These are phyloP conservation scores for Coffea eugenioides DNA, from an alignment of 257 asterid genomes.

Conservation along the genomic window DNA sequence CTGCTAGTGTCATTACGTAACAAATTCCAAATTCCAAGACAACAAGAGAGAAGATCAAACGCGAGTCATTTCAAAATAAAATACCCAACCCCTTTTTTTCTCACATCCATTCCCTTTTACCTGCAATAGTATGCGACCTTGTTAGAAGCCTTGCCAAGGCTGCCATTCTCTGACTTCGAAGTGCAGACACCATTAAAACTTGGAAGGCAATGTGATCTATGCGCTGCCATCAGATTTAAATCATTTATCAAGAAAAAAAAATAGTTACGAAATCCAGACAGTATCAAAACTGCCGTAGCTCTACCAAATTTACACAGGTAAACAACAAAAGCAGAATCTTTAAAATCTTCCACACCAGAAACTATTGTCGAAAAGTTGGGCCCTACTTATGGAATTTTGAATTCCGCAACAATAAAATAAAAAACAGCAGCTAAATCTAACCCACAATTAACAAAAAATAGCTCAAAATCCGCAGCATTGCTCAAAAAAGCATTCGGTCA, in stretches of 20 bases:
- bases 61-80: not conserved
- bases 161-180: constrained; percentile 72
- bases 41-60: not conserved
- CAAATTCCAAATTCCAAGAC: not conserved
- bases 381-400: too few species aligned
- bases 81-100: not conserved
- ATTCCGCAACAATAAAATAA: too few species aligned
- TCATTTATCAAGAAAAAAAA: not conserved
- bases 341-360: too few species aligned
- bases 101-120: constrained; percentile 28
- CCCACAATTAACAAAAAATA: not conserved
- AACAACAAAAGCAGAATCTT: too few species aligned
- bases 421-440: not conserved
- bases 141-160: constrained; percentile 67
- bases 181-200: constrained; percentile 68
- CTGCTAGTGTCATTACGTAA: not conserved
- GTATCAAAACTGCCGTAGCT: not conserved
- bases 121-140: constrained; percentile 52
- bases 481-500: not conserved
- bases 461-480: not conserved
- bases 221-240: constrained; percentile 10
- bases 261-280: not conserved
- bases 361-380: too few species aligned
- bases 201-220: constrained; percentile 23
- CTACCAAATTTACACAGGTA: not conserved